Evolutionary conservation across 257 asterid genomes (phyloP), one percentile per base, ranked within the genome.

Genomic region (Fraxinus cuspidata): DNA sequence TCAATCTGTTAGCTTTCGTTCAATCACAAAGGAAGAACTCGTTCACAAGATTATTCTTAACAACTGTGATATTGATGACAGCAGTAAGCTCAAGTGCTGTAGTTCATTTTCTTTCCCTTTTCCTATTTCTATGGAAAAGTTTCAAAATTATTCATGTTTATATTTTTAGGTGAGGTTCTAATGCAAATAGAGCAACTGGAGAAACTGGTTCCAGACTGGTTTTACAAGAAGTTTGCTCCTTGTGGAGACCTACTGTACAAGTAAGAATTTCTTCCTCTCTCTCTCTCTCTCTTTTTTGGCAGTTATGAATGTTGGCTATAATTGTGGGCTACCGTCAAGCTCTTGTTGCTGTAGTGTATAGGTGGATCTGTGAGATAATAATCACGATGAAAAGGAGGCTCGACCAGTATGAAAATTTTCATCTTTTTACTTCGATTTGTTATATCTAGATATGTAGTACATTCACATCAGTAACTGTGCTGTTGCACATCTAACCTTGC

Each of bases 11-110:
- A 87, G 89, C 79, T 84, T 87, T 38, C 70, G 83, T 78, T 88
- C 97, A 10, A 88, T 94, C 63, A 94, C 99, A 5, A 94, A 91
- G 87, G 96, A 88, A 79, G 97, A 94, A 80, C 99, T 94, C 65
- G 78, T 91, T 87, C 97, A 91, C 80, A 94, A 94, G 89, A 90
- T 92, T 77, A 83, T 89, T 47, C 85, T 91, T 93, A 81, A 86
- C 87, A 84, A 84, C 81, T 86, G 81, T 58, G 93, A 88, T 83
- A 79, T 88, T 70, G 92, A 89, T 37, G 92, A 88, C 79, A 81
- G 37, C 72, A 73, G 98, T 94, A 88, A 77, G 92, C 73, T 73
- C 67, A 42, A 42, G 51, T 42, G 18, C 16, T 11, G 18, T 78
- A 23, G 75, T 68, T 27, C 68, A 32, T 21, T 68, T 74, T 75